These are phyloP conservation scores for Buddleja alternifolia DNA, from an alignment of 257 asterid genomes.

Conservation along the genomic window DNA sequence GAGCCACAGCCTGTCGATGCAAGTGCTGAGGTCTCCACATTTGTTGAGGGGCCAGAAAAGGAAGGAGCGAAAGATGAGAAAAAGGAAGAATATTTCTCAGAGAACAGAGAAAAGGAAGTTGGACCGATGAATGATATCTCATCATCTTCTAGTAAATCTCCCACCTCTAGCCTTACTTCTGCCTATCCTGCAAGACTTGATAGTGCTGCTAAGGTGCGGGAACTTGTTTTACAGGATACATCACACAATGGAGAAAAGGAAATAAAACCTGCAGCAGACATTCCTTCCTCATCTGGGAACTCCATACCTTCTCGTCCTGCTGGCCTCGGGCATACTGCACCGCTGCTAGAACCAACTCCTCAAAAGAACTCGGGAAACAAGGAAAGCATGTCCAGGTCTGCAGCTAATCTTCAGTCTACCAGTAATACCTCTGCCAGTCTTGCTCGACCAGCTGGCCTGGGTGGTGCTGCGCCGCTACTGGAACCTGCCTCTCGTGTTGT, in stretches of 20 bases:
- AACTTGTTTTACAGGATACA: conserved; percentile 34
- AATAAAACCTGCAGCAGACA: conserved; percentile 42
- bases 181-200: conserved; percentile 22
- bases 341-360: conserved; percentile 33
- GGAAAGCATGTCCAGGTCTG: conserved; percentile 33
- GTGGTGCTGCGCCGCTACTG: conserved; percentile 76
- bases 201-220: conserved; percentile 31
- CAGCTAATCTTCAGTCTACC: conserved; percentile 32
- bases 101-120: conserved; percentile 38
- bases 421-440: conserved; percentile 39
- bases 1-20: conserved; percentile 32
- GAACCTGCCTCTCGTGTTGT: conserved; percentile 76
- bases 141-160: conserved; percentile 36
- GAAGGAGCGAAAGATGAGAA: conserved; percentile 38
- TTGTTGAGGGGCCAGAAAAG: conserved; percentile 37
- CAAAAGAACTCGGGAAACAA: conserved; percentile 31
- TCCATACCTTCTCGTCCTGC: conserved; percentile 39
- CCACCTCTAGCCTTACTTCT: conserved; percentile 26
- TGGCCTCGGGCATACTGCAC: conserved; percentile 39
- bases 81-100: conserved; percentile 32
- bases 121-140: conserved; percentile 29
- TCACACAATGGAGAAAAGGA: conserved; percentile 31
- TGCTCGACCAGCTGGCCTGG: conserved; percentile 91
- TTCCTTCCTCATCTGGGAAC: conserved; percentile 42
- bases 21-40: conserved; percentile 35